These are phyloP conservation scores for Lyophyllum decastes DNA, from an alignment of 768 basidiomycete species.

Conservation along the genomic window DNA sequence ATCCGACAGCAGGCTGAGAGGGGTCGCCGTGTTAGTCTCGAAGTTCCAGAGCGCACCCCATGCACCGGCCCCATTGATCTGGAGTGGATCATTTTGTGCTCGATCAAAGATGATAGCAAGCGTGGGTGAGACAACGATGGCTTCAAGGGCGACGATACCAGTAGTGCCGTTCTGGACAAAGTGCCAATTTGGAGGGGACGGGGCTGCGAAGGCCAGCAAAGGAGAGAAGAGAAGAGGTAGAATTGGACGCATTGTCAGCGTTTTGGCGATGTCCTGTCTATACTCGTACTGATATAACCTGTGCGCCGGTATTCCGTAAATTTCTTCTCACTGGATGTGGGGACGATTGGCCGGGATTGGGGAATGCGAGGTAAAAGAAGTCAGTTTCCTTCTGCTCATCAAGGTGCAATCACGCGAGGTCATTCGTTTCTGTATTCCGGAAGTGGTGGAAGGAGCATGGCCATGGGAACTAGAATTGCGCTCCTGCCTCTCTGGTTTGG, in stretches of 20 bases:
- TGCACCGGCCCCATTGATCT: slow-evolving; percentile 39
- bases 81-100: slow-evolving; percentile 35
- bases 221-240: background rate
- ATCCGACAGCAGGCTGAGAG: slow-evolving; percentile 34
- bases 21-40: slow-evolving; percentile 35
- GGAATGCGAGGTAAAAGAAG: background rate
- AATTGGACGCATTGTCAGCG: background rate
- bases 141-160: slow-evolving; percentile 21
- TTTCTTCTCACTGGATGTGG: background rate
- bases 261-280: background rate
- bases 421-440: too few relatives aligned
- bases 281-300: background rate
- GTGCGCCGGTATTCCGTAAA: background rate
- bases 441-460: too few relatives aligned
- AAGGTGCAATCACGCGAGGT: background rate
- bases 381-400: background rate
- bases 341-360: background rate
- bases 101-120: slow-evolving; percentile 19
- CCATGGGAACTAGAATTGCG: too few relatives aligned
- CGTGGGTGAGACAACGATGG: slow-evolving; percentile 24
- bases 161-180: slow-evolving; percentile 23
- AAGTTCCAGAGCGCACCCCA: slow-evolving; percentile 45
- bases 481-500: too few relatives aligned
- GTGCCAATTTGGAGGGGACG: slow-evolving; percentile 15
- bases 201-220: slow-evolving; percentile 1